A percentile compares a stretch with the other conserved stretches of the same genome.
phyloP scores from a whole-genome alignment of 306 rosid species.

The Mimosa pudica region DNA sequence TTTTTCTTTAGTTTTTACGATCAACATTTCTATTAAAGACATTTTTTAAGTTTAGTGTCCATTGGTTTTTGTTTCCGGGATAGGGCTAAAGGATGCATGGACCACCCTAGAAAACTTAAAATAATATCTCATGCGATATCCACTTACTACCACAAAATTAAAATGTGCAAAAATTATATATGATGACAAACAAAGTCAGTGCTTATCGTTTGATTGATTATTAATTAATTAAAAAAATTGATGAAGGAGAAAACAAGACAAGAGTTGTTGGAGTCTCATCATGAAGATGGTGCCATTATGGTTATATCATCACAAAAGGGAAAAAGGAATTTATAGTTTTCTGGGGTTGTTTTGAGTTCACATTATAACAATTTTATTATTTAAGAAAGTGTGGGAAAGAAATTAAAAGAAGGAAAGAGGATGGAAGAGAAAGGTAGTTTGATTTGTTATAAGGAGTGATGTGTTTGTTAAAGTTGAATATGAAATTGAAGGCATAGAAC shows the following conservation, averaged over 20 bases:
- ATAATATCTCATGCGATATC: constrained; percentile 14
- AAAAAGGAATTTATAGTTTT: neutral
- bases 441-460: neutral
- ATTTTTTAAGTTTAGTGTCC: neutral
- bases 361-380: neutral
- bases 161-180: neutral
- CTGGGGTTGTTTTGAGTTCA: neutral
- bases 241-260: neutral
- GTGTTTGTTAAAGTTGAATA: neutral
- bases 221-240: constrained; percentile 33
- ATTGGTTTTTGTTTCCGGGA: constrained; percentile 17
- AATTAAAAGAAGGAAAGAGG: neutral
- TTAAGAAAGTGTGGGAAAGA: neutral
- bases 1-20: neutral
- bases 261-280: neutral
- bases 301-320: neutral
- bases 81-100: constrained; percentile 23
- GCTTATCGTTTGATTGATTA: constrained; percentile 37
- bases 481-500: neutral
- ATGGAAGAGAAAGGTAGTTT: neutral
- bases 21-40: neutral
- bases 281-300: neutral
- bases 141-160: constrained; percentile 27
- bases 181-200: constrained; percentile 38
- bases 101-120: constrained; percentile 32